These are phyloP conservation scores for Orychophragmus violaceus DNA, from an alignment of 345 rosid species.

Conservation along the genomic window DNA sequence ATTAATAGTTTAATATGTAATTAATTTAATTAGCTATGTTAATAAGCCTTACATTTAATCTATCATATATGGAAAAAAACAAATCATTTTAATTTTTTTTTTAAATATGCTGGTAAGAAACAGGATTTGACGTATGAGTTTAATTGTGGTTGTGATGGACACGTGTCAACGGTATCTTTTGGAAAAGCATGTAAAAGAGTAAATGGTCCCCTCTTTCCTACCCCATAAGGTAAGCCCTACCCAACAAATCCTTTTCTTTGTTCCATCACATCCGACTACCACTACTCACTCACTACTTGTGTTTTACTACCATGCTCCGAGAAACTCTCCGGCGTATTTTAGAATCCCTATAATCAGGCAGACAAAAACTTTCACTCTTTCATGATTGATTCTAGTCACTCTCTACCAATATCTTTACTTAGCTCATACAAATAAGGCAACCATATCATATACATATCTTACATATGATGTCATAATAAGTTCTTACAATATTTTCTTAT, in stretches of 20 bases:
- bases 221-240: not conserved
- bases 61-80: not conserved
- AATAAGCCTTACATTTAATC: no score
- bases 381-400: slow-evolving; percentile 10
- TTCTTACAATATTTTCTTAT: not conserved
- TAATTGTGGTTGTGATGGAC: not conserved
- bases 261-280: slow-evolving; percentile 35
- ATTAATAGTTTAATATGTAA: no score
- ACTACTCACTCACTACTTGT: slow-evolving; percentile 20
- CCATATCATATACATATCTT: not conserved
- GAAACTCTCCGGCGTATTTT: not conserved
- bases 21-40: not conserved
- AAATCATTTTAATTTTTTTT: not conserved
- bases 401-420: not conserved
- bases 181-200: slow-evolving; percentile 21
- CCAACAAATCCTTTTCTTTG: slow-evolving; percentile 12
- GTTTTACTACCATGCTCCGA: slow-evolving; percentile 14
- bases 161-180: slow-evolving; percentile 26
- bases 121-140: slow-evolving; percentile 3
- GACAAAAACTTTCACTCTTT: slow-evolving; percentile 33
- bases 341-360: slow-evolving; percentile 19
- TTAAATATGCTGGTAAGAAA: not conserved
- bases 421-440: slow-evolving; percentile 4
- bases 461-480: not conserved
- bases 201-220: slow-evolving; percentile 17